Conservation (phyloP, 1,284 basidiomycete species). For the Puccinia horiana region DNA sequence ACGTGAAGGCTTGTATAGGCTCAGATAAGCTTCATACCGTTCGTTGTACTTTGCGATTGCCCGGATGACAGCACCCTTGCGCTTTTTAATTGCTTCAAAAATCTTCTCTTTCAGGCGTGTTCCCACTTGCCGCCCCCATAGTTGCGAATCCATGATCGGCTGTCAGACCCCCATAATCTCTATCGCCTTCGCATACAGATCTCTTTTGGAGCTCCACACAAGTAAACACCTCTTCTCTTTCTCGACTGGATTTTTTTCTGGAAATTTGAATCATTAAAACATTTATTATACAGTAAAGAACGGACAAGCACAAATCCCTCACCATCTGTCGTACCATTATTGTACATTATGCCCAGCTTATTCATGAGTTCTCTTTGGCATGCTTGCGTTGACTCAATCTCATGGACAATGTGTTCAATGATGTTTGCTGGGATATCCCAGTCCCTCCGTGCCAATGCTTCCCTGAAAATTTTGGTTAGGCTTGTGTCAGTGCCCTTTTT, state of each 20-base stretch:
- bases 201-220: background rate
- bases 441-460: background rate
- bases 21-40: background rate
- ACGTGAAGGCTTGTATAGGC: background rate
- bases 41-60: conserved; percentile 1
- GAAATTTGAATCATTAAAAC: background rate
- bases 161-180: background rate
- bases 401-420: background rate
- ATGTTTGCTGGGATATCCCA: background rate
- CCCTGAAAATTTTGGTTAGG: background rate
- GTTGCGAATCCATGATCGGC: background rate
- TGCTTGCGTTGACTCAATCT: background rate
- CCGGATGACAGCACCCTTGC: background rate
- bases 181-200: background rate
- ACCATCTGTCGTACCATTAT: background rate
- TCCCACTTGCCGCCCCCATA: background rate
- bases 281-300: background rate
- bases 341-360: background rate
- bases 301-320: background rate
- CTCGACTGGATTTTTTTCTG: background rate
- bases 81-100: conserved; percentile 6
- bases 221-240: background rate
- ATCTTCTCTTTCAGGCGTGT: conserved; percentile 12
- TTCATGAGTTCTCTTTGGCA: background rate
- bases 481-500: no score